A percentile compares a stretch with the other conserved stretches of the same genome.
These are phyloP conservation scores for Hymenoscyphus linearis DNA, from an alignment of 2,329 filamentous ascomycete genomes.

Conservation along the genomic window DNA sequence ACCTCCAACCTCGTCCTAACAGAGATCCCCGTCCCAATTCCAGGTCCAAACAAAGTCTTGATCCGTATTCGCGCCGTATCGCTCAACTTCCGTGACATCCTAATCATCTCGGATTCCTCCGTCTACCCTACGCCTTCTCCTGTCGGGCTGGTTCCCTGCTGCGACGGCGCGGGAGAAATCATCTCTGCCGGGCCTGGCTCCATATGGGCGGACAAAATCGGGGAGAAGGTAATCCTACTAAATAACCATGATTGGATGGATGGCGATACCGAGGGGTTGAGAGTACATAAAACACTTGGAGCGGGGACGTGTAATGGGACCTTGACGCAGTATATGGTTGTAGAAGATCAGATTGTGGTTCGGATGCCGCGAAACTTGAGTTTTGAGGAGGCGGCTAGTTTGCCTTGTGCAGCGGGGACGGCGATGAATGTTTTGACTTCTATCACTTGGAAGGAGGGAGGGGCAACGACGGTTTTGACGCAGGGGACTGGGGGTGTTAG, in stretches of 20 bases:
- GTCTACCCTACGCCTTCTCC: conserved; percentile 8
- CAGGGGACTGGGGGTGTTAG: conserved; percentile 40
- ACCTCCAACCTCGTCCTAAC: conserved; percentile 6
- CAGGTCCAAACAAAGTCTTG: conserved; percentile 12
- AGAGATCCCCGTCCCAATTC: conserved; percentile 1
- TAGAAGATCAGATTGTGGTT: conserved; percentile 48
- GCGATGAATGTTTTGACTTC: conserved; percentile 49
- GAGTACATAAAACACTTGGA: conserved; percentile 47
- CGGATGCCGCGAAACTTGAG: conserved; percentile 40
- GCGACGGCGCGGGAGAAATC: conserved; percentile 63
- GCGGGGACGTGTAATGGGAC: conserved; percentile 46
- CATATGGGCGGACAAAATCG: conserved; percentile 46
- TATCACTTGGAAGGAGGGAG: conserved; percentile 26
- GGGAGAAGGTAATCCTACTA: conserved; percentile 60
- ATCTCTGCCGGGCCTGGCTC: conserved; percentile 39
- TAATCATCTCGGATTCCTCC: conserved; percentile 13
- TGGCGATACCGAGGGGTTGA: conserved; percentile 28
- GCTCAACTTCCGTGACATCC: conserved; percentile 20
- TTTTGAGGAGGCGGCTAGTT: conserved; percentile 40
- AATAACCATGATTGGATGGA: conserved; percentile 46
- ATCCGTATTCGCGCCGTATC: conserved; percentile 15
- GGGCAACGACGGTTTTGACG: conserved; percentile 35
- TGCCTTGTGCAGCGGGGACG: conserved; percentile 45
- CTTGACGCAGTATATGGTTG: conserved; percentile 54
- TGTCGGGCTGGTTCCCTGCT: conserved; percentile 47